A percentile compares a stretch with the other conserved stretches of the same genome.
These are phyloP conservation scores for Davidsoniella australis DNA, from an alignment of 2,329 filamentous ascomycete species.

Conservation along the genomic window DNA sequence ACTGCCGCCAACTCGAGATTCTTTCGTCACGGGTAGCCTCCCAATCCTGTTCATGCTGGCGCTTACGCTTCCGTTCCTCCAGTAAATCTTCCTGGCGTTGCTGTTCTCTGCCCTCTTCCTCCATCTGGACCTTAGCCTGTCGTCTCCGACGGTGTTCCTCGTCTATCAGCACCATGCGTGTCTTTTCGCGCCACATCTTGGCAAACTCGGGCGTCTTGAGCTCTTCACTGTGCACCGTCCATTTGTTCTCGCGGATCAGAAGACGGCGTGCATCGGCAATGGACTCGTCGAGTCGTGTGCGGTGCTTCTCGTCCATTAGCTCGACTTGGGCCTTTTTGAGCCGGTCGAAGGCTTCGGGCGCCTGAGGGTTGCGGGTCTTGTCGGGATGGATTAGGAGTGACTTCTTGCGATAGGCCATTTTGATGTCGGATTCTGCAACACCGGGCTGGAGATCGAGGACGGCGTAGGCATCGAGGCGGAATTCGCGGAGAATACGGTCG, in stretches of 20 bases:
- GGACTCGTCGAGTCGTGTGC: conserved; percentile 73
- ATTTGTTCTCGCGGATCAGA: conserved; percentile 84
- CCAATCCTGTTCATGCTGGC: conserved; percentile 90
- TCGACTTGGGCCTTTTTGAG: conserved; percentile 87
- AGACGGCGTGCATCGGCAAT: conserved; percentile 93
- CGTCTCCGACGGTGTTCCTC: conserved; percentile 72
- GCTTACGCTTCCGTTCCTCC: conserved; percentile 64
- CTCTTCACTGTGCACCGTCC: conserved; percentile 77
- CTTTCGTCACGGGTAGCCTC: conserved; percentile 80
- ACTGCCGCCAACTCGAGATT: conserved; percentile 87
- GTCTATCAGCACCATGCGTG: conserved; percentile 76
- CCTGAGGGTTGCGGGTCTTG: conserved; percentile 80
- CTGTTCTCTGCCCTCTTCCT: conserved; percentile 86
- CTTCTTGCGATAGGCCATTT: conserved; percentile 83
- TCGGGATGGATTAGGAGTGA: conserved; percentile 98
- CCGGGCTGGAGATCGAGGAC: conserved; percentile 92
- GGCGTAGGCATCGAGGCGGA: conserved; percentile 66
- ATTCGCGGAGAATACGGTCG: conserved; percentile 80
- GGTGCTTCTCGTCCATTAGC: conserved; percentile 87
- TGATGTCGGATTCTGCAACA: conserved; percentile 91
- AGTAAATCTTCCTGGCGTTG: conserved; percentile 71
- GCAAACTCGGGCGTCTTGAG: conserved; percentile 70
- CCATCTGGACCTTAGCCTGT: conserved; percentile 85
- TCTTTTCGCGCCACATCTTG: conserved; percentile 77
- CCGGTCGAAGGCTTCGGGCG: conserved; percentile 90